Evolutionary conservation across 257 asterid species (phyloP).

Genomic region (Datura wrightii): DNA sequence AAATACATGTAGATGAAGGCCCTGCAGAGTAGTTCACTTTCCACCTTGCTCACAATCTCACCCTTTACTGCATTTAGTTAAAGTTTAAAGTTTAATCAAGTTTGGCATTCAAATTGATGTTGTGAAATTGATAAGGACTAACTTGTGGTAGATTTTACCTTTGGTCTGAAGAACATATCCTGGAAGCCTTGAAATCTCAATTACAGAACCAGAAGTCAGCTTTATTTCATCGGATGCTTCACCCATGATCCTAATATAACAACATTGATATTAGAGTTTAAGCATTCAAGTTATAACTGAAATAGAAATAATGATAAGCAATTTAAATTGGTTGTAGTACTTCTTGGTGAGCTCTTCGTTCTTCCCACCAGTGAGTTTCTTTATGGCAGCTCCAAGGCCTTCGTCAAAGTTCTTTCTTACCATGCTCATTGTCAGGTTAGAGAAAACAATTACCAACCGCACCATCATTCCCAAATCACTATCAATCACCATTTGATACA

Average conservation of each 20-base stretch:
- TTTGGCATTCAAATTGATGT: background rate
- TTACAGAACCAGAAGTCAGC: slow-evolving; percentile 69
- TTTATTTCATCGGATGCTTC: slow-evolving; percentile 70
- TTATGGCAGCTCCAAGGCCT: slow-evolving; percentile 73
- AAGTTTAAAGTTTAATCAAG: slow-evolving; percentile 29
- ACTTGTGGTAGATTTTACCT: slow-evolving; percentile 44
- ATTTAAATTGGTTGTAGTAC: slow-evolving; percentile 38
- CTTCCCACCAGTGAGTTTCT: slow-evolving; percentile 77
- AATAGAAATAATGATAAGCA: background rate
- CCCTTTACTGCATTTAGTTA: slow-evolving; percentile 57
- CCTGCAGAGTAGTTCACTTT: slow-evolving; percentile 78
- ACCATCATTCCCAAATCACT: slow-evolving; percentile 64
- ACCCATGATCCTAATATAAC: slow-evolving; percentile 67
- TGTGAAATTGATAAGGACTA: background rate
- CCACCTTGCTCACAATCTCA: slow-evolving; percentile 65
- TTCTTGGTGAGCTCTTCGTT: slow-evolving; percentile 67
- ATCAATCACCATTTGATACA: slow-evolving; percentile 67
- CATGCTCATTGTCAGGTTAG: slow-evolving; percentile 76
- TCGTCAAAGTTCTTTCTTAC: slow-evolving; percentile 70
- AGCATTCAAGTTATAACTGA: background rate
- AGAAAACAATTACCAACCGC: slow-evolving; percentile 66
- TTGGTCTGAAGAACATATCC: slow-evolving; percentile 76
- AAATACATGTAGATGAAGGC: slow-evolving; percentile 64
- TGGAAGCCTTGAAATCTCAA: slow-evolving; percentile 77
- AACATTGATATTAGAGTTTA: slow-evolving; percentile 34